Conservation (phyloP, 2,329 filamentous ascomycete genomes). For the Xylaria sp. region DNA sequence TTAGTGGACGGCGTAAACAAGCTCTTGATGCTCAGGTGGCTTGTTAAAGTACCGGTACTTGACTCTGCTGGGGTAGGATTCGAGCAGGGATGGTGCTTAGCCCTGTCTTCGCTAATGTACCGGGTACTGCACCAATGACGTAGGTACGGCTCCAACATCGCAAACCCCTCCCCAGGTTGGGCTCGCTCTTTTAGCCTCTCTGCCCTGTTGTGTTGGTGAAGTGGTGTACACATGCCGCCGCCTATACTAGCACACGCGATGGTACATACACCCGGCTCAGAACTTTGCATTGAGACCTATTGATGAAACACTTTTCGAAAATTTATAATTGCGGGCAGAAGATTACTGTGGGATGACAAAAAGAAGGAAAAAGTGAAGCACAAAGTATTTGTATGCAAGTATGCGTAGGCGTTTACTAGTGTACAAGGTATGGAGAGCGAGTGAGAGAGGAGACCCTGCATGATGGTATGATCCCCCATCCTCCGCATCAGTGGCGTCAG, state of each 20-base stretch:
- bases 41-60: constrained; percentile 42
- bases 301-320: background rate
- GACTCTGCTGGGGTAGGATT: constrained; percentile 29
- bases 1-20: constrained; percentile 19
- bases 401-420: background rate
- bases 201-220: constrained; percentile 6
- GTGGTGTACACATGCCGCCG: background rate
- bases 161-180: constrained; percentile 32
- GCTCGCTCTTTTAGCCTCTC: constrained; percentile 22
- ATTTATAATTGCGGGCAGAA: background rate
- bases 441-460: constrained; percentile 50
- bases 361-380: background rate
- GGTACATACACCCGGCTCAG: background rate
- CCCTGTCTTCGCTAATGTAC: constrained; percentile 43
- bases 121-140: constrained; percentile 43
- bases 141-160: constrained; percentile 37
- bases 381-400: background rate
- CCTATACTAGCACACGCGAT: background rate
- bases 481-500: constrained; percentile 53
- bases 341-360: background rate
- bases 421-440: constrained; percentile 25
- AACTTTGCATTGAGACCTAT: background rate
- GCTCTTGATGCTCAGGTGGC: constrained; percentile 26
- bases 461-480: constrained; percentile 48
- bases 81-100: constrained; percentile 36